Evolutionary conservation across 768 basidiomycete genomes (phyloP), one percentile per base, ranked within the genome.

Genomic region (Clitopilus passeckerianus): DNA sequence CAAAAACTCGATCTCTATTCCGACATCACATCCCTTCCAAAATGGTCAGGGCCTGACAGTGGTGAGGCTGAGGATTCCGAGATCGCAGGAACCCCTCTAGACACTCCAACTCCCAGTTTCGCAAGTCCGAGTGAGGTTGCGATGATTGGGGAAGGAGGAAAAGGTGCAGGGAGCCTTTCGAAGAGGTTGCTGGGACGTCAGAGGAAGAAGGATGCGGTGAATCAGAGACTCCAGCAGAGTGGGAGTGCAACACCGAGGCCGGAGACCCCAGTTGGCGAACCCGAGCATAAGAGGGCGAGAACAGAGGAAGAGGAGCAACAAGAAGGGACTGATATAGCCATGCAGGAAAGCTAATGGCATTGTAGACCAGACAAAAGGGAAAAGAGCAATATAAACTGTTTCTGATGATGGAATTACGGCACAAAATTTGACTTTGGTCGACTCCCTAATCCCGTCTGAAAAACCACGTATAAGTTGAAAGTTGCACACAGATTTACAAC

Each of bases 31-130:
- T 55, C 54, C 9, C 22, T 55, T 12, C 54, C 35, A 20, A 55
- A 55, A 54, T 33, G 27, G 54, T 34, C 30, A 14, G 16, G 35
- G 6, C 35, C 54, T n/a, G 35, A 55, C 9, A 16, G 33, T 18
- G 54, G 33, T 22, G n/a, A 23, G 4, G 57, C 66, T 2, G 75
- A 76, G 8, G 83, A 85, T 15, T 35, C 10, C 22, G 46, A 10
- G 20, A 20, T 18, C 20, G 10, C 16, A 30, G 27, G n/a, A 20
- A 50, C 46, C 5, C 46, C 46, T 10, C 18, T 50, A 18, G 46
- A 50, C 46, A 50, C 46, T 10, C 46, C 46, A 18, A 50, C 46
- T 16, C 46, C 46, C 12, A 50, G 22, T 12, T 50, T 50, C 20
- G 46, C 46, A 10, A 50, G 46, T n/a, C 46, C 46, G 5, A 23